Conservation (phyloP, 768 basidiomycete genomes). For the Collybia sordida region DNA sequence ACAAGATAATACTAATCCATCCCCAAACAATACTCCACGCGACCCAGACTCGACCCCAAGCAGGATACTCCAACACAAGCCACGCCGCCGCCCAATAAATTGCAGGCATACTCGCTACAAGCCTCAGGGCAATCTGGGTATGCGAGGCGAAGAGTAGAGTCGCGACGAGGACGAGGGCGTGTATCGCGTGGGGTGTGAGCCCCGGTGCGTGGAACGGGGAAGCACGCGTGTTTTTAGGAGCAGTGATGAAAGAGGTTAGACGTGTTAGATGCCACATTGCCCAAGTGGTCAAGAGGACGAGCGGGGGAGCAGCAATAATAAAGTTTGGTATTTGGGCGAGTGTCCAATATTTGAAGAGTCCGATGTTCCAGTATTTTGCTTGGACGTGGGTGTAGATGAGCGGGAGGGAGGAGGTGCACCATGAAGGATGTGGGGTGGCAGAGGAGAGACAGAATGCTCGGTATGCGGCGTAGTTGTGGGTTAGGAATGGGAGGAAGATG, state of each 20-base stretch:
- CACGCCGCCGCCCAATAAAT: conserved; percentile 86
- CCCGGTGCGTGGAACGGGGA: conserved; percentile 32
- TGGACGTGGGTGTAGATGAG: conserved; percentile 85
- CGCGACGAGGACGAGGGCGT: conserved; percentile 60
- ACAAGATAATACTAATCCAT: conserved; percentile 64
- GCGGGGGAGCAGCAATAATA: conserved; percentile 70
- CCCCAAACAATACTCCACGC: conserved; percentile 83
- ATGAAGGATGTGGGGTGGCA: conserved; percentile 32
- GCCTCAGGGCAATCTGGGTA: conserved; percentile 82
- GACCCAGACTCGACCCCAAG: conserved; percentile 63
- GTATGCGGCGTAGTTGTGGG: conserved; percentile 72
- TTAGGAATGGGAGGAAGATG: conserved; percentile 63
- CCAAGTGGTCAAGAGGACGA: conserved; percentile 39
- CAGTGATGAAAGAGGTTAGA: conserved; percentile 4
- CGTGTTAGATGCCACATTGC: background rate
- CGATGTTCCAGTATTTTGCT: conserved; percentile 80
- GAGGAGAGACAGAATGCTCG: conserved; percentile 54
- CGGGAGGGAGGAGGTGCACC: conserved; percentile 67
- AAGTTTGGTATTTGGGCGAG: conserved; percentile 85
- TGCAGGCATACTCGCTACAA: conserved; percentile 73
- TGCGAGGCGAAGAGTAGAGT: conserved; percentile 79
- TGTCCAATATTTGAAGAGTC: conserved; percentile 88
- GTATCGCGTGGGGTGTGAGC: conserved; percentile 72
- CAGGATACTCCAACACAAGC: conserved; percentile 50
- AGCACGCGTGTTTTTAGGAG: background rate